Conservation (phyloP, 164 flowering plant species). For the Magnolia changhungtana region DNA sequence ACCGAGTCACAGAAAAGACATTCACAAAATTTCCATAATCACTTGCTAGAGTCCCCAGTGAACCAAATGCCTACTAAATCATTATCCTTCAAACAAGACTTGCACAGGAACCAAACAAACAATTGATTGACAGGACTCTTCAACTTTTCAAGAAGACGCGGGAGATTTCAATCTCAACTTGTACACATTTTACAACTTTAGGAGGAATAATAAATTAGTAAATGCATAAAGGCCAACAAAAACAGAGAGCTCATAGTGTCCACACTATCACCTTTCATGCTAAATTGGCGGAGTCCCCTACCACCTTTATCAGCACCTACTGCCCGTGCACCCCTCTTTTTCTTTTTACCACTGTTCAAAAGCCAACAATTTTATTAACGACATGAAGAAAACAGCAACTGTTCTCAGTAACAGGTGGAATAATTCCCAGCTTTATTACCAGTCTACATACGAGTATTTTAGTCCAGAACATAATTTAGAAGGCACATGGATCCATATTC, state of each 20-base stretch:
- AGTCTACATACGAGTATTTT: not conserved
- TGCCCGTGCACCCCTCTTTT: slow-evolving; percentile 82
- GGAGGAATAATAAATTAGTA: too few species aligned
- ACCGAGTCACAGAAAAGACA: not conserved
- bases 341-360: slow-evolving; percentile 61
- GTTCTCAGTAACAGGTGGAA: not conserved
- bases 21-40: not conserved
- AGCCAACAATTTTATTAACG: slow-evolving; percentile 6
- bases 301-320: slow-evolving; percentile 83
- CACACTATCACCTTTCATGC: slow-evolving; percentile 73
- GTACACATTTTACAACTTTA: too few species aligned
- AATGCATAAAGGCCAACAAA: not conserved
- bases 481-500: not conserved
- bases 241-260: too few species aligned
- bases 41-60: not conserved
- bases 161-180: too few species aligned
- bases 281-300: slow-evolving; percentile 92
- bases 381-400: too few species aligned
- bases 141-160: too few species aligned
- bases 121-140: too few species aligned
- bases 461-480: not conserved
- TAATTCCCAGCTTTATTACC: not conserved
- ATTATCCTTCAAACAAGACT: not conserved
- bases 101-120: too few species aligned
- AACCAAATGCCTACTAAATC: not conserved